Conservation (phyloP, 2,329 filamentous ascomycete species). For the Daldinia sp. region DNA sequence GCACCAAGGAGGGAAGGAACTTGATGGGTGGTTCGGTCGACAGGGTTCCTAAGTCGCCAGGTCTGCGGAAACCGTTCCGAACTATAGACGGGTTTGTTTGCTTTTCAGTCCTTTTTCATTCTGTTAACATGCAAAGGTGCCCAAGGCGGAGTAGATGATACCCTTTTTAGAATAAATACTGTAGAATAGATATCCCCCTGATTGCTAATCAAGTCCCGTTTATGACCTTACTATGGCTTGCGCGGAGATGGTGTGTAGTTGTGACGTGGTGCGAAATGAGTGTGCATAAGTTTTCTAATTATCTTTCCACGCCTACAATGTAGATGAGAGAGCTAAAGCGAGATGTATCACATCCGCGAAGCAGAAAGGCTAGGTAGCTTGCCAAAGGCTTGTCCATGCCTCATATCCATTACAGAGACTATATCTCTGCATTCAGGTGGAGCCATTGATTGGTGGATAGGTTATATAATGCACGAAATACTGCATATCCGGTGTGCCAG, state of each 20-base stretch:
- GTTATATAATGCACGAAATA: conserved; percentile 47
- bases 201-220: conserved; percentile 33
- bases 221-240: conserved; percentile 31
- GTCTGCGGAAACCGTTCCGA: conserved; percentile 29
- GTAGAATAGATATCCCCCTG: conserved; percentile 44
- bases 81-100: conserved; percentile 34
- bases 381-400: conserved; percentile 26
- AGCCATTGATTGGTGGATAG: conserved; percentile 41
- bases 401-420: conserved; percentile 31
- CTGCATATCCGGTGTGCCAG: conserved; percentile 46
- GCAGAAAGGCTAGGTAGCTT: conserved; percentile 27
- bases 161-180: conserved; percentile 47
- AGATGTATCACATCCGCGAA: conserved; percentile 23
- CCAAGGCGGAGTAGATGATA: conserved; percentile 51
- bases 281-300: conserved; percentile 31
- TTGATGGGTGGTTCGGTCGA: conserved; percentile 30
- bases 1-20: neutral
- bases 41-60: conserved; percentile 32
- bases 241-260: conserved; percentile 40
- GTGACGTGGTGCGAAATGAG: conserved; percentile 41
- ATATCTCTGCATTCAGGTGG: conserved; percentile 45
- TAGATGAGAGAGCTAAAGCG: conserved; percentile 15
- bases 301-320: conserved; percentile 25
- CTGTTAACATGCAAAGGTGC: conserved; percentile 47
- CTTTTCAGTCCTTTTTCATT: conserved; percentile 30